These are phyloP conservation scores for Camellia oleifera DNA, from an alignment of 179 eudicot genomes.

Conservation along the genomic window DNA sequence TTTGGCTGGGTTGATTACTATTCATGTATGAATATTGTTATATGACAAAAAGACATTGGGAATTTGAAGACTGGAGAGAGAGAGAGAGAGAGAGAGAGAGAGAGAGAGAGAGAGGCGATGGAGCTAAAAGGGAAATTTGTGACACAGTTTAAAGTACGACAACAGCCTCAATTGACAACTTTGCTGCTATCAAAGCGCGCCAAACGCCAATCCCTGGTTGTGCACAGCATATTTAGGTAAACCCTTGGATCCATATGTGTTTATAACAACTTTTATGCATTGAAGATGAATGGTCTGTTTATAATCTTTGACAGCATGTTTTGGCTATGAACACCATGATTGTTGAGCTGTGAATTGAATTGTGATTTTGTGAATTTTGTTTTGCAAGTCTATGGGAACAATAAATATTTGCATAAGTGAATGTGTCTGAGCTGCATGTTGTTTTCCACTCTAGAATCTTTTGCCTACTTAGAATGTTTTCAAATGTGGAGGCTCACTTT, in stretches of 20 bases:
- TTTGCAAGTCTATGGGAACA: neutral
- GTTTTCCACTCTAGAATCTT: too few species aligned
- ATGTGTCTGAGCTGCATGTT: too few species aligned
- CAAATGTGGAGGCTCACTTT: too few species aligned
- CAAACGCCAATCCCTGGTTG: conserved; percentile 7
- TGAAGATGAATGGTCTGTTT: neutral
- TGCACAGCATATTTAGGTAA: conserved; percentile 12
- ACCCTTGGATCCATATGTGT: neutral
- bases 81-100: neutral
- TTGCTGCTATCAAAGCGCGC: neutral
- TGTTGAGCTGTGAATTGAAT: neutral
- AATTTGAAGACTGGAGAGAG: neutral
- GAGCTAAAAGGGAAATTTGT: conserved; percentile 13
- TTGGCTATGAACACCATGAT: neutral
- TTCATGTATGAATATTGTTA: neutral
- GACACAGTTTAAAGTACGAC: conserved; percentile 1
- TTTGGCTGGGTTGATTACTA: neutral
- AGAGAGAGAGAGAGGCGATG: neutral
- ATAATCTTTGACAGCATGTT: neutral
- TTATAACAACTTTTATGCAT: neutral
- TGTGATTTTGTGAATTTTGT: neutral
- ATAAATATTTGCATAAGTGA: too few species aligned
- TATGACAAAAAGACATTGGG: neutral
- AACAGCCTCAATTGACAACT: conserved; percentile 1
- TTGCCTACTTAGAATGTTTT: too few species aligned